Percentiles rank a stretch among this genome's conserved stretches.
Evolutionary conservation across 2,329 filamentous ascomycete genomes (phyloP).

Genomic region (Fusarium ramigenum): DNA sequence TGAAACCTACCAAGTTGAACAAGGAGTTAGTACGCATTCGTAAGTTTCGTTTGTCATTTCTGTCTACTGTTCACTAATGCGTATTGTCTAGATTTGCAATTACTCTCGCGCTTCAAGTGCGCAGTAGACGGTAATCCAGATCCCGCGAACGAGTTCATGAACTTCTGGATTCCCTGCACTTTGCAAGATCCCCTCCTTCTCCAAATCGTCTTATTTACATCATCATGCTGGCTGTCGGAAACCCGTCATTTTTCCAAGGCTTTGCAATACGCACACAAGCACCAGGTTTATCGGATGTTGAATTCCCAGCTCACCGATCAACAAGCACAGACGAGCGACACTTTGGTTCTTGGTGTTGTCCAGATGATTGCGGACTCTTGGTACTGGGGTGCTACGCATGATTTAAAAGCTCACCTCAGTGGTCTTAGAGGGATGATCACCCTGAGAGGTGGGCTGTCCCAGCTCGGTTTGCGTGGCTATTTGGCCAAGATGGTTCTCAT

Average conservation of each 20-base stretch:
- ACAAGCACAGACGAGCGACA: slow-evolving; percentile 53
- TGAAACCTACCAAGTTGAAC: slow-evolving; percentile 54
- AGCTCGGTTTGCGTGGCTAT: slow-evolving; percentile 57
- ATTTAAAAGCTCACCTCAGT: slow-evolving; percentile 56
- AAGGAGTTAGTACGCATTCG: slow-evolving; percentile 59
- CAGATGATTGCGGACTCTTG: slow-evolving; percentile 63
- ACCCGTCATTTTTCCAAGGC: slow-evolving; percentile 57
- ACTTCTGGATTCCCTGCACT: slow-evolving; percentile 58
- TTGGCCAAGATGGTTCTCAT: slow-evolving; percentile 59
- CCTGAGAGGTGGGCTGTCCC: slow-evolving; percentile 56
- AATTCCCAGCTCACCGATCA: slow-evolving; percentile 56
- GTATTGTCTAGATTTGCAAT: slow-evolving; percentile 53
- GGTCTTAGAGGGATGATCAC: slow-evolving; percentile 60
- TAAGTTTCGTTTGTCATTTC: slow-evolving; percentile 42
- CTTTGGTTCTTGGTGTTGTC: slow-evolving; percentile 57
- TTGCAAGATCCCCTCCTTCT: slow-evolving; percentile 60
- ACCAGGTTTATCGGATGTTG: slow-evolving; percentile 55
- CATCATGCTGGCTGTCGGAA: slow-evolving; percentile 62
- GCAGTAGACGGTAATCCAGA: slow-evolving; percentile 60
- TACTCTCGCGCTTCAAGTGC: slow-evolving; percentile 61
- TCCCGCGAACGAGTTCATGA: slow-evolving; percentile 56
- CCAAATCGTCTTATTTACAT: slow-evolving; percentile 60
- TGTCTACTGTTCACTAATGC: not conserved
- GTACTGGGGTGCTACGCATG: slow-evolving; percentile 61
- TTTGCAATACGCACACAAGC: slow-evolving; percentile 55